Evolutionary conservation across 1,139 yeast species (phyloP).

Genomic region (Wickerhamiella infanticola): DNA sequence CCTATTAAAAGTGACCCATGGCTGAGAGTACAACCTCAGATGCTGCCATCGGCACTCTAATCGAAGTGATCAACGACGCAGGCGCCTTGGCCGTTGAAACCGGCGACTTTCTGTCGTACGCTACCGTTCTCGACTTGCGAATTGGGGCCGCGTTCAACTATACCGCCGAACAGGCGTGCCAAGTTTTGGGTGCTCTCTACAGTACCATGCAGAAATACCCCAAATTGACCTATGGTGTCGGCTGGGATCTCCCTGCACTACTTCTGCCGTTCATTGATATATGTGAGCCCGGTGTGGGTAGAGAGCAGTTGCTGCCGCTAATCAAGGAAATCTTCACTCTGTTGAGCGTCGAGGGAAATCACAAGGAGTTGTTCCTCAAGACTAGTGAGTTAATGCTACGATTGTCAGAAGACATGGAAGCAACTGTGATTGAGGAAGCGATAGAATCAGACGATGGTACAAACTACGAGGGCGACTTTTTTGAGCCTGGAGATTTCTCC

Average conservation of each 20-base stretch:
- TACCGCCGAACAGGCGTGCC: conserved; percentile 34
- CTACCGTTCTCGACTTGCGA: conserved; percentile 53
- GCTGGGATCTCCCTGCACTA: conserved; percentile 75
- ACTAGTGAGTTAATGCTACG: conserved; percentile 34
- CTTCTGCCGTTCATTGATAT: conserved; percentile 28
- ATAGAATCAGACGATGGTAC: neutral
- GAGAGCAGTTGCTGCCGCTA: neutral
- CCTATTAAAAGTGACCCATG: neutral
- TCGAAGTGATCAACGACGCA: conserved; percentile 4
- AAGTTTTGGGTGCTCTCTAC: conserved; percentile 29
- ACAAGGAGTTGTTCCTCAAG: conserved; percentile 62
- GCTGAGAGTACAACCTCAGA: conserved; percentile 1
- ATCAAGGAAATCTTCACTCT: conserved; percentile 32
- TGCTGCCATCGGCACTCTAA: conserved; percentile 2
- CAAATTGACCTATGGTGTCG: conserved; percentile 48
- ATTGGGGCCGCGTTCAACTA: conserved; percentile 36
- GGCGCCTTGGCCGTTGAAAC: conserved; percentile 16
- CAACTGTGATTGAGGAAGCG: conserved; percentile 4
- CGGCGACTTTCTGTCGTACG: conserved; percentile 53
- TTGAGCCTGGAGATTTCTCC: neutral
- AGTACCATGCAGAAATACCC: conserved; percentile 27
- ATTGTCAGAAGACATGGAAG: conserved; percentile 4
- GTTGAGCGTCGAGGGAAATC: conserved; percentile 52
- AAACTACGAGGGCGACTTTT: neutral
- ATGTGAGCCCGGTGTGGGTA: conserved; percentile 15